Evolutionary conservation across 495 filamentous ascomycete genomes (phyloP).

Genomic region (Penicillium ucsense): DNA sequence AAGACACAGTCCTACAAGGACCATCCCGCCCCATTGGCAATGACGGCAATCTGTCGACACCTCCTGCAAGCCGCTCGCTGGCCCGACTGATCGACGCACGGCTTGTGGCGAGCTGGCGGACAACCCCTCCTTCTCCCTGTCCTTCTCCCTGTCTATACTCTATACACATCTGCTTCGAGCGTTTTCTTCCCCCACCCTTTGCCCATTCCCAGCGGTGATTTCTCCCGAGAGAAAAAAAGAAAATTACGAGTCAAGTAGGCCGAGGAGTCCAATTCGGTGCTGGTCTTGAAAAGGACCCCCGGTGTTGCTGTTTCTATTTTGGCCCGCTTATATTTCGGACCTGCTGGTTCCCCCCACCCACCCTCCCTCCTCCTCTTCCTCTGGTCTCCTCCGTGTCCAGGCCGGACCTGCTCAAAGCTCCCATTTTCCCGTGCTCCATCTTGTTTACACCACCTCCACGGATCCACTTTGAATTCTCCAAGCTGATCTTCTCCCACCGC

Average conservation of each 20-base stretch:
- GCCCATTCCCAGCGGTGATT: no score
- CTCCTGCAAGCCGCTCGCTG: constrained; percentile 8
- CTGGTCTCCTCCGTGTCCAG: no score
- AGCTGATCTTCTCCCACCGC: not conserved
- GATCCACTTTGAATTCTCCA: not conserved
- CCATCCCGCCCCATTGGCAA: constrained; percentile 11
- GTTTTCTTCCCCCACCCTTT: no score
- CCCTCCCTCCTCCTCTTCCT: constrained; percentile 1
- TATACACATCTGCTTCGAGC: not conserved
- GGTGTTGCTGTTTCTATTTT: no score
- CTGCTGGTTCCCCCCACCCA: not conserved
- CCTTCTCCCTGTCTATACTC: not conserved
- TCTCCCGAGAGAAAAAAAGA: no score
- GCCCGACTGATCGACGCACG: constrained; percentile 16
- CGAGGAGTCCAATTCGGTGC: no score
- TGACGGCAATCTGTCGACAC: constrained; percentile 30
- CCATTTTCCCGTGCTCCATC: not conserved
- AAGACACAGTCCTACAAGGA: not conserved
- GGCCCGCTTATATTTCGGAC: no score
- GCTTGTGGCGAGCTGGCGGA: constrained; percentile 21
- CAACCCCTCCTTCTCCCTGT: constrained; percentile 14
- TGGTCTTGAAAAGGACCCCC: no score
- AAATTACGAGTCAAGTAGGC: no score
- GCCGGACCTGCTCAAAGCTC: not conserved
- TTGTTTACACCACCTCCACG: not conserved